Percentiles rank a stretch among this genome's conserved stretches.
Conservation (phyloP, 2,329 filamentous ascomycete species). For the Aspergillus amoenus region DNA sequence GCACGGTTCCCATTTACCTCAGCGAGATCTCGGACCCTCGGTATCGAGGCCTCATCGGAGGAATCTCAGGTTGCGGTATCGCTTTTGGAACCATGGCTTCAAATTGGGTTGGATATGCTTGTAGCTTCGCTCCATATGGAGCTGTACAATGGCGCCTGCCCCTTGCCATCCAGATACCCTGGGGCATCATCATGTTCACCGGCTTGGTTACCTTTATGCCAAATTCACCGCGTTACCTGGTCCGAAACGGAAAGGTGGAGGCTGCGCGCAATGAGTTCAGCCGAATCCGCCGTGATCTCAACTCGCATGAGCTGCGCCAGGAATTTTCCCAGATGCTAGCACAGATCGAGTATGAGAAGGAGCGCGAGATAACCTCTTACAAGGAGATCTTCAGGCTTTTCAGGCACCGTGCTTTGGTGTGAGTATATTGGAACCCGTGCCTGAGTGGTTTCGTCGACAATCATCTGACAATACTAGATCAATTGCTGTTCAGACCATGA, state of each 20-base stretch:
- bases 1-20: conserved; percentile 57
- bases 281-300: conserved; percentile 49
- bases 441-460: background rate
- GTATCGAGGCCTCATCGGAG: conserved; percentile 54
- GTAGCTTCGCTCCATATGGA: conserved; percentile 55
- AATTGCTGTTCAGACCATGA: conserved; percentile 59
- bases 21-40: conserved; percentile 53
- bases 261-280: conserved; percentile 50
- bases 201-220: conserved; percentile 58
- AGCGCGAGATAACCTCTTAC: conserved; percentile 54
- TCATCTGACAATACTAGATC: conserved; percentile 32
- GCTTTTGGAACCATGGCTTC: conserved; percentile 57
- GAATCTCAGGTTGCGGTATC: conserved; percentile 55
- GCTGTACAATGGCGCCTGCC: conserved; percentile 56
- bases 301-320: conserved; percentile 45
- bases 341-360: conserved; percentile 59
- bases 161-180: conserved; percentile 56
- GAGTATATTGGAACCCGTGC: conserved; percentile 15
- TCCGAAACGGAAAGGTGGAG: conserved; percentile 51
- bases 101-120: conserved; percentile 60
- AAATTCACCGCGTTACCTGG: conserved; percentile 54
- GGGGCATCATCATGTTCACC: conserved; percentile 55
- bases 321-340: conserved; percentile 57
- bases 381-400: conserved; percentile 54
- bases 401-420: conserved; percentile 53